Evolutionary conservation across 2,329 filamentous ascomycete species (phyloP), one percentile per base, ranked within the genome.

Genomic region (Raffaelea albimanens): DNA sequence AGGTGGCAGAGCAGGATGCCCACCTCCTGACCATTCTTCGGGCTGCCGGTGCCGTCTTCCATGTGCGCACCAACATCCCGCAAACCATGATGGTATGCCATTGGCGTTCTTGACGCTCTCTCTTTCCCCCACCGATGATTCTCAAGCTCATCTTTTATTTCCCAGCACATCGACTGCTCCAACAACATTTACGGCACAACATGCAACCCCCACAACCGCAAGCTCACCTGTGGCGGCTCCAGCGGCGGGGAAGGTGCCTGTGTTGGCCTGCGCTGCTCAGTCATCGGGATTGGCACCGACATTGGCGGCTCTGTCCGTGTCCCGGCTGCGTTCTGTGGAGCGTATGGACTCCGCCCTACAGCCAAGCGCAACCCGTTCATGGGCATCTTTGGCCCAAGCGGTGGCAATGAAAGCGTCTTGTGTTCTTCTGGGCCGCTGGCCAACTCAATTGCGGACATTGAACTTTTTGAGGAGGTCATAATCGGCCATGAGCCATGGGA

Each of bases 231-330:
- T 22, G 44, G 44, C 21, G 44, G 44, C 14, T 40, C 34, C 33
- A 40, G 19, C 20, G 44, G 44, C 14, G 44, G 44, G 20, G 44
- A 45, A 23, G 44, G 33, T 19, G 44, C 44, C 8, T 33, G 38
- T 4, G 20, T 45, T 8, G 34, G 29, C 23, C 19, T 45, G 7
- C 19, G 36, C 13, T 33, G 44, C 5, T 45, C 44, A 8, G 19
- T 22, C 3, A 39, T 45, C 16, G 44, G 44, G 10, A 13, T 45
- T 7, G 44, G 19, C 16, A 22, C 34, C 38, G 44, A 45, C 22
- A 20, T 39, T 22, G 44, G 34, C 11, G 44, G 44, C 14, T 23
- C 19, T 5, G 38, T 45, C 18, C 44, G 44, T 21, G 20, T 13
- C 8, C 44, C 44, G 18, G 44, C 44, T 11, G 34, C 38, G 21